phyloP scores from a whole-genome alignment of 2,329 filamentous ascomycete species.

The Hymenoscyphus linearis region DNA sequence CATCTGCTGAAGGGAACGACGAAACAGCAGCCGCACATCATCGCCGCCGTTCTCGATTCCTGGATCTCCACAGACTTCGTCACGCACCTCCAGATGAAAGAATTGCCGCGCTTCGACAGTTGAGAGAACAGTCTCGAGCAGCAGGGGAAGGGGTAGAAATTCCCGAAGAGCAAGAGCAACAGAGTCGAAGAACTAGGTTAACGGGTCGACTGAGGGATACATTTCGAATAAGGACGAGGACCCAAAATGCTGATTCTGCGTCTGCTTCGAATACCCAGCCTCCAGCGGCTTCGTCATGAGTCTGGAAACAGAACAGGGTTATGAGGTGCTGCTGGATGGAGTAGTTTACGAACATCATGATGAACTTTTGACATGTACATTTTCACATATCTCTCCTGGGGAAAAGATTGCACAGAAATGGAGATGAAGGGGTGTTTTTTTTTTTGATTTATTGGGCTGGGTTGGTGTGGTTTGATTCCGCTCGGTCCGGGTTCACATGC shows the following conservation, averaged over 20 bases:
- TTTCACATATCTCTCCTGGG: not conserved
- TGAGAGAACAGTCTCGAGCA: slow-evolving; percentile 35
- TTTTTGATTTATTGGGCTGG: no score
- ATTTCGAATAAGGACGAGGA: slow-evolving; percentile 28
- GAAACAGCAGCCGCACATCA: slow-evolving; percentile 34
- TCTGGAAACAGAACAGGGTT: not conserved
- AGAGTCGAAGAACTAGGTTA: slow-evolving; percentile 25
- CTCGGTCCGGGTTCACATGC: not conserved
- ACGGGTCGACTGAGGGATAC: slow-evolving; percentile 26
- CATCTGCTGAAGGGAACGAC: slow-evolving; percentile 31
- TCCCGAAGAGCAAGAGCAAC: slow-evolving; percentile 25
- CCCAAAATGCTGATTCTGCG: slow-evolving; percentile 13
- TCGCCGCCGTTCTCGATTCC: slow-evolving; percentile 45
- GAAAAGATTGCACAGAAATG: not conserved
- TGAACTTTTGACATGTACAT: slow-evolving; percentile 2
- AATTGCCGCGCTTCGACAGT: slow-evolving; percentile 52
- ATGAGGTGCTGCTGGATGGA: not conserved
- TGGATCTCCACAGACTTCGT: slow-evolving; percentile 52
- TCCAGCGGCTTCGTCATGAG: not conserved
- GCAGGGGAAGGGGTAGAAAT: slow-evolving; percentile 9
- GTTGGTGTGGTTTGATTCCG: not conserved
- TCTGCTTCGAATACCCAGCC: not conserved
- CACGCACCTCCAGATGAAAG: slow-evolving; percentile 57
- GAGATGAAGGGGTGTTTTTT: no score
- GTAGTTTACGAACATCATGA: slow-evolving; percentile 3